Base-by-base conservation (phyloP, 1,284 basidiomycete species). In the Cryptococcus neoformans region DNA sequence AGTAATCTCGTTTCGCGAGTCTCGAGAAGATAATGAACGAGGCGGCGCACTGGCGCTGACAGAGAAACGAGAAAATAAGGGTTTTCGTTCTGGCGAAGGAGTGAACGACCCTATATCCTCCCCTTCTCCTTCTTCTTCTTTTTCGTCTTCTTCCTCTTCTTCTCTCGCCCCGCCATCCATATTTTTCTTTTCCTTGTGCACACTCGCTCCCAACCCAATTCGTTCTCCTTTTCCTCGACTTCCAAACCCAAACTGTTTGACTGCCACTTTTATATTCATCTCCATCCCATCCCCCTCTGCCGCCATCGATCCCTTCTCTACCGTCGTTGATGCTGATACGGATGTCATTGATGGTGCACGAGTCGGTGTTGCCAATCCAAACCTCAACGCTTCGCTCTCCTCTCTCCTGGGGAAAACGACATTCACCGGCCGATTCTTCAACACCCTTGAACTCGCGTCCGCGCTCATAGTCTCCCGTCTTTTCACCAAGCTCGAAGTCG, bases 81-180 rank as follows among this genome's bases (percentile, higher is more conserved):
- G n/a, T n/a, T 35, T 39, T 6, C 47, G 44, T 9, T 55, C 21
- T 4, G 57, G 57, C 36, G 57, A 55, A 28, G 57, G 54, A 37
- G 49, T 53, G 17, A 42, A 42, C 7, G 51, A 50, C 17, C 40
- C 38, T 36, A 51, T 51, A 10, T 35, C 21, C 12, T 42, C 49
- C n/a, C 34, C 35, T 21, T 56, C 16, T 39, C 40, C 12, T 1
- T 51, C 34, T 39, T 39, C 16, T 11, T 21, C 14, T 6, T 49
- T 21, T 21, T 21, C n/a, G 21, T 3, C 9, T 21, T 21, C 21
- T 3, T 21, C 21, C 21, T 21, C 21, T 21, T 21, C 21, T 21
- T 21, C 21, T 28, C 12, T 35, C 14, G 2, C 7, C 37, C 40
- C 47, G 34, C 44, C 47, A 28, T 14, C 34, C 10, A 9, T 16